Base-by-base conservation (phyloP, 768 basidiomycete genomes). In the Xerocomellus chrysenteron region DNA sequence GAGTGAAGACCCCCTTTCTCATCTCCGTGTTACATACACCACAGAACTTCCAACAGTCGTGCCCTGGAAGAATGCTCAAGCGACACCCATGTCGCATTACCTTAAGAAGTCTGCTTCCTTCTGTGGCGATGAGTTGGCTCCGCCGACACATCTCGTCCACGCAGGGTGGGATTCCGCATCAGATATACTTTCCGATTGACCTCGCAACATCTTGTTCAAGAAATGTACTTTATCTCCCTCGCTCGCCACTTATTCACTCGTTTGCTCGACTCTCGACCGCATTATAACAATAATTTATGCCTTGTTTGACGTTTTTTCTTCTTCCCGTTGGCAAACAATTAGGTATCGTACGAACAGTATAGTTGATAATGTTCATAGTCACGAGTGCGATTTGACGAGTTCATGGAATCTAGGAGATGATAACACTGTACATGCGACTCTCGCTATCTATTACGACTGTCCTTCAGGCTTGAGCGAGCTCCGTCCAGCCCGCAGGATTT, bases 401-500 rank as follows among this genome's bases (percentile, higher is more conserved):
- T 51, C 63, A 55, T 55, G 35, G 33, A 51, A 62, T 44, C 46
- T 60, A 28, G 26, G 55, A 55, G 49, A 61, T 51, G 67, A 71
- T 67, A 60, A 63, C 43, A 30, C 32, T 50, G 35, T 57, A 64
- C 51, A 54, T 54, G 55, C 32, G 33, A 62, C 56, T 32, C 26
- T 59, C 28, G 42, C 47, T 68, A 60, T 60, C 69, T 78, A 79
- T 70, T 16, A 68, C 40, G 81, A 77, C 67, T 82, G 77, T 33
- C 88, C 89, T 48, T 93, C 90, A 10, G 91, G 82, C 69, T 93
- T 93, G 67, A 93, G 76, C 49, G 90, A 93, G 72, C 88, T 92
- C 55, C 92, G 87, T 36, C 92, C 92, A 26, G 92, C 92, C 46
- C 92, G 82, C 61, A 98, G 75, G 59, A 98, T 96, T 76, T 99